Percentiles rank a stretch among this genome's conserved stretches.
phyloP scores from a whole-genome alignment of 345 rosid species.

The Geranium rotundifolium region DNA sequence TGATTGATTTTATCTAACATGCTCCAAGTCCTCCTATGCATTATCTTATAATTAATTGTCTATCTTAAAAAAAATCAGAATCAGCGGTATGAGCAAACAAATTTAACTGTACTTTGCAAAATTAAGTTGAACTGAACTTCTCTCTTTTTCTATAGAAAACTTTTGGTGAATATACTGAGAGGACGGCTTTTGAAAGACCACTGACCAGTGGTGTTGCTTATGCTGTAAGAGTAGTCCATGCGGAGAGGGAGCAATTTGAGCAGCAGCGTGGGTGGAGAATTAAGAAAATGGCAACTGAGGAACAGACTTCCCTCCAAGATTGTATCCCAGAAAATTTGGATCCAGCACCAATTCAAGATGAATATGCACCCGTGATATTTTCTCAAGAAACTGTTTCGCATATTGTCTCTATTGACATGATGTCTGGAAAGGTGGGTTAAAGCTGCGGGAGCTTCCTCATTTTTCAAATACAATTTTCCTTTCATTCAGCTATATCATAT shows the following conservation, averaged over 20 bases:
- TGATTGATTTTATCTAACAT: no score
- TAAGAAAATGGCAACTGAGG: constrained; percentile 87
- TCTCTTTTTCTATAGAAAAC: constrained; percentile 47
- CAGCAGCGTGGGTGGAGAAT: constrained; percentile 66
- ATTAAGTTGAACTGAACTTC: neutral
- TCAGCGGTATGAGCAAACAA: no score
- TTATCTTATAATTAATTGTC: no score
- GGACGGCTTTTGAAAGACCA: constrained; percentile 94
- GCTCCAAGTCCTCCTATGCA: no score
- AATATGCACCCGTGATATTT: constrained; percentile 90
- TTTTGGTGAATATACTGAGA: constrained; percentile 81
- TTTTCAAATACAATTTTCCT: neutral
- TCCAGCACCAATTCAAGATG: constrained; percentile 84
- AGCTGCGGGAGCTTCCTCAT: constrained; percentile 1
- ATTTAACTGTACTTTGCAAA: no score
- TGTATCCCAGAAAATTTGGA: constrained; percentile 67
- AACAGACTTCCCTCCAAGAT: constrained; percentile 80
- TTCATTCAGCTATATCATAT: neutral
- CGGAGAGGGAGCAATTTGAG: constrained; percentile 76
- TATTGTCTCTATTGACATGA: constrained; percentile 92
- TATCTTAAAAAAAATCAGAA: no score
- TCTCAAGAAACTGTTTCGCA: constrained; percentile 95
- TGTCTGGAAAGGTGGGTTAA: constrained; percentile 77
- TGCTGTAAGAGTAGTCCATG: constrained; percentile 84
- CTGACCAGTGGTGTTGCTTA: constrained; percentile 98